Conservation (phyloP, 169 alveolate species). For the Plasmodium vivax region DNA sequence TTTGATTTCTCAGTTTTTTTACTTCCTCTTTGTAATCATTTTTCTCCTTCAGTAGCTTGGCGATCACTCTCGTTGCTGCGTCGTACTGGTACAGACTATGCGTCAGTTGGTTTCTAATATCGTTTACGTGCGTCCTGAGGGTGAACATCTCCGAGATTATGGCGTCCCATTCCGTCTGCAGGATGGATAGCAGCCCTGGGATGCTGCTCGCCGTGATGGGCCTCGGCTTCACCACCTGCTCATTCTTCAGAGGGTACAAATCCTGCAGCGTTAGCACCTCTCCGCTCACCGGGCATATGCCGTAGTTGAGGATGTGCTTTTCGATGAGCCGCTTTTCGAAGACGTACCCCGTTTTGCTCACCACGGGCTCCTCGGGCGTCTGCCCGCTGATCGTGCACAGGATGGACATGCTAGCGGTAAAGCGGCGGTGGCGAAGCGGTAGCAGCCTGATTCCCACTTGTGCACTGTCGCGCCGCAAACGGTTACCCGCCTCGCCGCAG, state of each 20-base stretch:
- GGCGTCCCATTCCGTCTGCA: conserved; percentile 98
- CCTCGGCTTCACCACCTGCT: conserved; percentile 90
- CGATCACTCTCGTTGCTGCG: conserved; percentile 98
- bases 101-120: conserved; percentile 93
- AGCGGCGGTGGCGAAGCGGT: neutral
- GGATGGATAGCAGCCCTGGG: conserved; percentile 93
- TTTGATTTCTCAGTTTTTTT: conserved; percentile 83
- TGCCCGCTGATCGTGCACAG: conserved; percentile 90
- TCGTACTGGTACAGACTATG: conserved; percentile 98
- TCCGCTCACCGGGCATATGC: conserved; percentile 88
- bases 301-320: conserved; percentile 84
- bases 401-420: conserved; percentile 78
- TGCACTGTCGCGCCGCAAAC: neutral
- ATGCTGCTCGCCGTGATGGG: conserved; percentile 93
- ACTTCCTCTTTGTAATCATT: conserved; percentile 93
- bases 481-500: no score
- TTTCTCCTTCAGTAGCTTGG: conserved; percentile 94
- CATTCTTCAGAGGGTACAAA: conserved; percentile 83
- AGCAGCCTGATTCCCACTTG: no score
- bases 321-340: conserved; percentile 88
- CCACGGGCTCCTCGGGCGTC: conserved; percentile 89
- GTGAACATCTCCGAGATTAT: conserved; percentile 93
- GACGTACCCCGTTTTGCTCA: conserved; percentile 88
- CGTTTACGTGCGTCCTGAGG: conserved; percentile 90
- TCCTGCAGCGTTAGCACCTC: conserved; percentile 84